phyloP scores from a whole-genome alignment of 208 protist species.

The Trypanosoma cruzi region DNA sequence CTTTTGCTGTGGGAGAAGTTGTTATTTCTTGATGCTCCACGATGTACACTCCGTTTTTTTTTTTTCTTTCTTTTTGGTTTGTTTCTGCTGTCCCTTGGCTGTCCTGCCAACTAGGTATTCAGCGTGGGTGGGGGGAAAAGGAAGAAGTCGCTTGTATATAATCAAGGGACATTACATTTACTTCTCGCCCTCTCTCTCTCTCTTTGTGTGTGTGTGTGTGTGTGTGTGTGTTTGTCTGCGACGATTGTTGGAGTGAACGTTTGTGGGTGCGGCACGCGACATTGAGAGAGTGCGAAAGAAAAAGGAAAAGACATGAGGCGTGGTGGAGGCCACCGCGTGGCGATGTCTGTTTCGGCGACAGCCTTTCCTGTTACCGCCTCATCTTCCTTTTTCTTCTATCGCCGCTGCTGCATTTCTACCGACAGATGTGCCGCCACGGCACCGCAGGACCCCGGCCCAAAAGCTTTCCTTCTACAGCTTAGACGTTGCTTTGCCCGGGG shows the following conservation, averaged over 20 bases:
- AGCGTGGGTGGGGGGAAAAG: background rate
- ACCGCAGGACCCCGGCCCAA: background rate
- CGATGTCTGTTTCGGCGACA: background rate
- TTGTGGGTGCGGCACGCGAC: background rate
- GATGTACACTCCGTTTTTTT: conserved; percentile 1
- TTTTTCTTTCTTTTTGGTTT: conserved; percentile 1
- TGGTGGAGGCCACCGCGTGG: background rate
- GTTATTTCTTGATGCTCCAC: background rate
- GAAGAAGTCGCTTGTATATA: background rate
- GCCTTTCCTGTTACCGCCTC: background rate
- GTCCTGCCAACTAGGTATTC: too few relatives aligned
- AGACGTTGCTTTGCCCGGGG: background rate
- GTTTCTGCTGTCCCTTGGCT: background rate
- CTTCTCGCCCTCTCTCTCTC: background rate
- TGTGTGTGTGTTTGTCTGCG: too few relatives aligned
- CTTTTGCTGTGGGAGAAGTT: background rate
- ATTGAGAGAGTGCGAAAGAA: background rate
- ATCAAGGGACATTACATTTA: background rate
- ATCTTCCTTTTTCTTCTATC: background rate
- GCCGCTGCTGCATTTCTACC: background rate
- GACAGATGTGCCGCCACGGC: background rate
- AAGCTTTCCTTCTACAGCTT: background rate
- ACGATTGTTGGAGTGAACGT: background rate
- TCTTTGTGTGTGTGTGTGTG: background rate
- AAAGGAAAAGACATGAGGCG: background rate